Base-by-base conservation (phyloP, 2,329 filamentous ascomycete species). In the Shiraia bambusicola region DNA sequence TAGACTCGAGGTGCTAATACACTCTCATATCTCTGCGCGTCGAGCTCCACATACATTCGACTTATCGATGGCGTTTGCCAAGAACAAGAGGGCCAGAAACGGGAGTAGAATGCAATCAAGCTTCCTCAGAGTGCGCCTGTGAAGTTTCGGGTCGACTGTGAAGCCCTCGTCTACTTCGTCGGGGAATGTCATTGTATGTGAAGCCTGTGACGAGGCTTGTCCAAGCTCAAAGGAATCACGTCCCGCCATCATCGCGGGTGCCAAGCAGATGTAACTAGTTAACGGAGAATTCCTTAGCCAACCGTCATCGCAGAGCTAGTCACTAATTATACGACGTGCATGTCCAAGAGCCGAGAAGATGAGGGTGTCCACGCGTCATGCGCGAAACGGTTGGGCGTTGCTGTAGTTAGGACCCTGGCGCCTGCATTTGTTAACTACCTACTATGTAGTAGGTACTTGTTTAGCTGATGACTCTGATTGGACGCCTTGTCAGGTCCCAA, bases 31-130 rank as follows among this genome's bases (percentile, higher is more conserved):
- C n/a, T 28, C 12, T 17, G n/a, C n/a, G 7, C 13, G 12, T 22
- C 24, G 27, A 22, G 5, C 10, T 28, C 14, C 6, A 41, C 47
- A 7, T 54, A 67, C 67, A 49, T 79, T 79, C 12, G 71, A 70
- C 45, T 76, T 76, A 60, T 79, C 76, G 13, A 79, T 63, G 34
- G 72, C 71, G 59, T 78, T 78, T 51, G 78, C 72, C 6, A 79
- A 67, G 52, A 77, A 79, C 26, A 79, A 58, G 13, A 76, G 49
- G 3, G 75, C 74, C 6, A 78, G 69, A 46, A 78, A 78, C 2
- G 76, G 76, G 11, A 79, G 61, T 6, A 79, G 64, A 17, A 76
- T 59, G 16, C 66, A 65, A 56, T 79, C 76, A 34, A 79, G 66
- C 59, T 77, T 78, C 37, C 70, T 61, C 22, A 75, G 56, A 12